Evolutionary conservation across 2,329 filamentous ascomycete genomes (phyloP), one percentile per base, ranked within the genome.

Genomic region (Acephala macrosclerotiorum): DNA sequence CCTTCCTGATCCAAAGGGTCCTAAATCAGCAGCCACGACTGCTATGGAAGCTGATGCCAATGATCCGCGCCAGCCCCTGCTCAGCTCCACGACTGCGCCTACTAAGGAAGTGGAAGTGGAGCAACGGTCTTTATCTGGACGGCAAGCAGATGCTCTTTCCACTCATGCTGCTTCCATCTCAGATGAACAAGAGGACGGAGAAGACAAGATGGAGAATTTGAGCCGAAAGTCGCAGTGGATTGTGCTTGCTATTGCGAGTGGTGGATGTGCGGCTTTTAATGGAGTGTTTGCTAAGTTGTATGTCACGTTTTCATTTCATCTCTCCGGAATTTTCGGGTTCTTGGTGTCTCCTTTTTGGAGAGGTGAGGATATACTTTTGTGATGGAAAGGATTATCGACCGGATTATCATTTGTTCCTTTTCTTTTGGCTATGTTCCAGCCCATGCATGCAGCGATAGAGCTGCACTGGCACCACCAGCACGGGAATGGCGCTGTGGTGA

Each of bases 231-330:
- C 67, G 69, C 83, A 85, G 70, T 91, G 89, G 89, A 84, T 95
- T 68, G 79, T 89, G 59, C 85, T 91, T 68, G 91, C 92, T 49
- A 77, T 94, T 49, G 87, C 89, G 58, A 93, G 90, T 74, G 92
- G 92, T 68, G 88, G 86, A 61, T 94, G 91, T 74, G 92, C 92
- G 36, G 91, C 92, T 25, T 89, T 92, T 71, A 96, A 96, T 73
- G 92, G 92, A 66, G 75, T 76, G 2, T 76, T 95, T 81, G 92
- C 92, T 0, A 96, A 95, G 79, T 81, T 96, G 90, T 92, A 80
- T 74, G 87, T 68, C 29, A n/a, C 18, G 22, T 18, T 63, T 36
- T 45, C 36, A 59, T 45, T 38, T 58, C 26, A 9, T 26, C 5
- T 47, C 38, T 33, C 55, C 25, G 14, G 6, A 5, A 9, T n/a